Percentiles rank a stretch among this genome's conserved stretches.
Evolutionary conservation across 768 basidiomycete genomes (phyloP).

Genomic region (Sporobolomyces roseus): DNA sequence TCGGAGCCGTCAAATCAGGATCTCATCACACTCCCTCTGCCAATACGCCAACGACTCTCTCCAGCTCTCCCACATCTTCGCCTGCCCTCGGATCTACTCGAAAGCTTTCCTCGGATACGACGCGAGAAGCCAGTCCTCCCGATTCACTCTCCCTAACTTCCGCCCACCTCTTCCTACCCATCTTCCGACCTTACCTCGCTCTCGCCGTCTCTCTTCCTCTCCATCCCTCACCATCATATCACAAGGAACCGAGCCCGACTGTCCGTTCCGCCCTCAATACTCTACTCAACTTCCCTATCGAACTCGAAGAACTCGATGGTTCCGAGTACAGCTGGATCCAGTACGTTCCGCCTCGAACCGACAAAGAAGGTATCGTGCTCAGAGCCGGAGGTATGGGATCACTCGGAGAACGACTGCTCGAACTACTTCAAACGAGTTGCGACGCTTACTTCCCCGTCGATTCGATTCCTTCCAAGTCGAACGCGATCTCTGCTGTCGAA

Average conservation of each 20-base stretch:
- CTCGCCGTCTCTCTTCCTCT: constrained; percentile 26
- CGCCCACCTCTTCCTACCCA: constrained; percentile 28
- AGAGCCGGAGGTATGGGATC: constrained; percentile 24
- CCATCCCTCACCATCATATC: neutral
- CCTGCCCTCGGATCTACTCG: neutral
- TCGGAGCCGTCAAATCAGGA: constrained; percentile 21
- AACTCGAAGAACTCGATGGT: constrained; percentile 40
- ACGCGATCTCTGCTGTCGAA: neutral
- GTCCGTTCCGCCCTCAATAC: constrained; percentile 31
- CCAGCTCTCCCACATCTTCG: neutral
- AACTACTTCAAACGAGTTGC: constrained; percentile 21
- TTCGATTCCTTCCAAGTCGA: constrained; percentile 2
- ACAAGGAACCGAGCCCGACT: constrained; percentile 23
- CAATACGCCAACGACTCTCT: neutral
- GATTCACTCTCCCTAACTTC: constrained; percentile 22
- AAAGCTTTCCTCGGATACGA: neutral
- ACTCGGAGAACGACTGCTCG: constrained; percentile 33
- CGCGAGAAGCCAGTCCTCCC: constrained; percentile 7
- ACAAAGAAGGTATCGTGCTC: constrained; percentile 13
- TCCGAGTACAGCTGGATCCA: constrained; percentile 33
- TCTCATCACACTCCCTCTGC: neutral
- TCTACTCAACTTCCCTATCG: constrained; percentile 38
- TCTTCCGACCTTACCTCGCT: constrained; percentile 37
- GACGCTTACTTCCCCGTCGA: constrained; percentile 35
- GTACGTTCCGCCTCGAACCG: constrained; percentile 20